Evolutionary conservation across 2,329 filamentous ascomycete species (phyloP).

Genomic region (Akanthomyces uredinophilus): DNA sequence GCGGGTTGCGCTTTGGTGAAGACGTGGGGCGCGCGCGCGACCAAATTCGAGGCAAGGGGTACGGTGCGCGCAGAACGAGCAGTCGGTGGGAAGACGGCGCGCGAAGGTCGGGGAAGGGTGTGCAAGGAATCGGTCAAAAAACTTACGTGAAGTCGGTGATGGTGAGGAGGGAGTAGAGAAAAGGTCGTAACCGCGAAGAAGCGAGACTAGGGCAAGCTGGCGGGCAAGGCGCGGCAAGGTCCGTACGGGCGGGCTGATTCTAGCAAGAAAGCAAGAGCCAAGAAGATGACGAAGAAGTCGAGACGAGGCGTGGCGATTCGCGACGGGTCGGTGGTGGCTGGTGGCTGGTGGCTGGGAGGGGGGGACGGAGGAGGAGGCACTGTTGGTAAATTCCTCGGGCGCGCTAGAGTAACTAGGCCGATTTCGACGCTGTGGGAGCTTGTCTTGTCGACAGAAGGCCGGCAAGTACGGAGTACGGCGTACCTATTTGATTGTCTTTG

Average conservation of each 20-base stretch:
- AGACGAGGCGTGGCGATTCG: slow-evolving; percentile 4
- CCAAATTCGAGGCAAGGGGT: slow-evolving; percentile 1
- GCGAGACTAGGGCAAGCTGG: neutral
- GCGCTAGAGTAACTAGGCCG: neutral
- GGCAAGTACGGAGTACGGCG: neutral
- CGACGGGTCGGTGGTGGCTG: slow-evolving; percentile 5
- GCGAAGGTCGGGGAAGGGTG: neutral
- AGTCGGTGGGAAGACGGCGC: neutral
- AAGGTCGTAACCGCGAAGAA: neutral
- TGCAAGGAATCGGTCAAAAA: neutral
- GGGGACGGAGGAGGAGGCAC: neutral
- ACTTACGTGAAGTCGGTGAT: slow-evolving; percentile 3
- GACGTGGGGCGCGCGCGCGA: slow-evolving; percentile 11
- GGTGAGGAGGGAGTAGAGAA: neutral
- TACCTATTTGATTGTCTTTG: neutral
- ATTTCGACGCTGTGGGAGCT: neutral
- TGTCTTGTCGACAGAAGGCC: neutral
- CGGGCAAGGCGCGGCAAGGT: neutral
- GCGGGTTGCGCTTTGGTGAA: slow-evolving; percentile 9
- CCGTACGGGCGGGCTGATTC: neutral
- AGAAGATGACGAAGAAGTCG: slow-evolving; percentile 2
- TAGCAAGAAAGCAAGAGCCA: slow-evolving; percentile 6
- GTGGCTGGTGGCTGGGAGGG: neutral
- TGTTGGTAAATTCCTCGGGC: neutral
- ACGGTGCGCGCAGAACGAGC: neutral